phyloP scores from a whole-genome alignment of 441 rosid species.

The Hura crepitans region DNA sequence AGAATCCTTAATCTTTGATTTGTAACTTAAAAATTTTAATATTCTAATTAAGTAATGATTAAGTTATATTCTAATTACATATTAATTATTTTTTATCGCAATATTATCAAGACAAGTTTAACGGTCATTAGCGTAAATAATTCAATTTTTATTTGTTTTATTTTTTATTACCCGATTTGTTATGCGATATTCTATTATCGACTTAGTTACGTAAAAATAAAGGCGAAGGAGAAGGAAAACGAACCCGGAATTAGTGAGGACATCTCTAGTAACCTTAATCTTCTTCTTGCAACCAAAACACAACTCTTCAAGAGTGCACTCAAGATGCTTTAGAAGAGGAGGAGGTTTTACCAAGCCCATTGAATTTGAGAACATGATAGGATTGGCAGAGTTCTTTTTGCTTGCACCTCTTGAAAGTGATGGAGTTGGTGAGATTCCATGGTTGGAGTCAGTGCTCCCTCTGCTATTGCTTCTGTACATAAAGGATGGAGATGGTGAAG shows the following conservation, averaged over 20 bases:
- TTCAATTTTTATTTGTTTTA: too few relatives aligned
- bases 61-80: too few relatives aligned
- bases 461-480: slow-evolving; percentile 31
- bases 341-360: slow-evolving; percentile 55
- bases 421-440: slow-evolving; percentile 12
- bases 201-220: too few relatives aligned
- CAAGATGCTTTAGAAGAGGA: slow-evolving; percentile 48
- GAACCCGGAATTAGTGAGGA: slow-evolving; percentile 52
- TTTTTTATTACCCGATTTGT: too few relatives aligned
- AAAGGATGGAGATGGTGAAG: slow-evolving; percentile 27
- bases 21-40: too few relatives aligned
- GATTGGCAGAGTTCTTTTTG: slow-evolving; percentile 32
- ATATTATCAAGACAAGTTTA: too few relatives aligned
- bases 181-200: too few relatives aligned
- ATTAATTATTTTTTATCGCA: too few relatives aligned
- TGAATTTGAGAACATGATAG: slow-evolving; percentile 74
- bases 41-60: too few relatives aligned
- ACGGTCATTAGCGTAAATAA: too few relatives aligned
- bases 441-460: slow-evolving; percentile 27
- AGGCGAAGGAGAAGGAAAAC: slow-evolving; percentile 8
- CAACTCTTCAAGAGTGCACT: slow-evolving; percentile 84
- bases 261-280: slow-evolving; percentile 72
- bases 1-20: too few relatives aligned
- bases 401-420: slow-evolving; percentile 32
- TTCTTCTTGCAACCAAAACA: slow-evolving; percentile 71